phyloP scores from a whole-genome alignment of 495 filamentous ascomycete genomes.

The Neurospora sp. region DNA sequence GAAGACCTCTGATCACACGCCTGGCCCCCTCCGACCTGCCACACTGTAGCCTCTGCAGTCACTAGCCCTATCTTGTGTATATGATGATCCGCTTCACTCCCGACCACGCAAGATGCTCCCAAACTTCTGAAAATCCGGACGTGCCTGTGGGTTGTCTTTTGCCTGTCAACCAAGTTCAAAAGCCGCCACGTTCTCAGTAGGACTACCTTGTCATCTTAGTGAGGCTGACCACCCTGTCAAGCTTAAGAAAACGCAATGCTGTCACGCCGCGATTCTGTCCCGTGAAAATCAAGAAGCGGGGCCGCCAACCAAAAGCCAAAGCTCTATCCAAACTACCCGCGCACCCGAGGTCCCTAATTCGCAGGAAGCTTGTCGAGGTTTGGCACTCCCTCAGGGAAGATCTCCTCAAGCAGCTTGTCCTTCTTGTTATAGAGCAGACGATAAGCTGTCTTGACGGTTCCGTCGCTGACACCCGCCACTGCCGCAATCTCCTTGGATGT shows the following conservation, averaged over 20 bases:
- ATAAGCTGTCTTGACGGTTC: slow-evolving; percentile 91
- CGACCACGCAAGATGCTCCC: not conserved
- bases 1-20: not conserved
- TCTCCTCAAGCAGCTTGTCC: slow-evolving; percentile 64
- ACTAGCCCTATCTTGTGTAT: not conserved
- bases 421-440: slow-evolving; percentile 68
- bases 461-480: slow-evolving; percentile 83
- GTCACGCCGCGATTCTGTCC: not conserved
- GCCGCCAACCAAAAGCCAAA: not conserved
- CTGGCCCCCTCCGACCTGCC: not conserved
- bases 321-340: not conserved
- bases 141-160: not conserved
- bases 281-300: not conserved
- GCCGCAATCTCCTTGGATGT: slow-evolving; percentile 72
- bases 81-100: not conserved
- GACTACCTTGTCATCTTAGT: not conserved
- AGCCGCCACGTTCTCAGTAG: not conserved
- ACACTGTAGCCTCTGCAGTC: not conserved
- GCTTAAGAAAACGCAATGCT: not conserved
- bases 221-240: not conserved
- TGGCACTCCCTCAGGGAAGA: slow-evolving; percentile 57
- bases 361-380: slow-evolving; percentile 57
- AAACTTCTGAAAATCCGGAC: not conserved
- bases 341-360: slow-evolving; percentile 11
- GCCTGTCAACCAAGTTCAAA: not conserved